Evolutionary conservation across 768 basidiomycete species (phyloP), one percentile per base, ranked within the genome.

Genomic region (Russula abietina): DNA sequence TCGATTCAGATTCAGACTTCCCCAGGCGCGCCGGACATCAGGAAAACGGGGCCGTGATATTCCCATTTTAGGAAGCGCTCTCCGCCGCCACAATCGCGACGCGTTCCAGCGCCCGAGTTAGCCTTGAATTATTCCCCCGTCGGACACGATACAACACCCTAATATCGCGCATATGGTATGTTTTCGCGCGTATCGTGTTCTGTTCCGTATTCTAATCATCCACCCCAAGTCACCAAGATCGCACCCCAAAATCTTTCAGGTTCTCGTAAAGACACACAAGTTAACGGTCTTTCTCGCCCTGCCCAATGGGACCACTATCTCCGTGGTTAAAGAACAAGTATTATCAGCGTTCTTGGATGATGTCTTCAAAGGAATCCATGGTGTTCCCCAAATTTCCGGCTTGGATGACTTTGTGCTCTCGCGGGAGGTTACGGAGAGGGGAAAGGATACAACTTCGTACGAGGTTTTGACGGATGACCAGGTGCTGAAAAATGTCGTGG

Each of bases 191-290:
- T 17, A 41, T 24, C 2, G 11, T 5, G 32, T 10, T 43, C 11
- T 4, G 19, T 55, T 7, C 3, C 33, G 33, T 38, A 16, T 4
- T 4, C 48, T 57, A 22, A 51, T 53, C 10, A 60, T 54, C 12
- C 43, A 48, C 28, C 10, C n/a, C 10, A 22, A 84, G 87, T 83
- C 84, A 30, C 79, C 76, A 14, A 79, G 81, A 69, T 66, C 76
- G 16, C 79, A 79, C 45, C 84, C 85, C 9, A 88, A 85, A 74
- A 76, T 82, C 54, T 85, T 85, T 73, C 84, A 88, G 58, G 69
- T 91, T 19, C 77, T 83, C n/a, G 72, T 90, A 67, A 89, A 87
- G 69, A 86, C 88, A 0, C 87, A 90, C 76, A 88, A 83, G 66
- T 74, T 87, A 56, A 85, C 85, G 7, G 75, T 89, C 67, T 79